Base-by-base conservation (phyloP, 176 grass and related monocot genomes). In the Rhynchospora pubera region DNA sequence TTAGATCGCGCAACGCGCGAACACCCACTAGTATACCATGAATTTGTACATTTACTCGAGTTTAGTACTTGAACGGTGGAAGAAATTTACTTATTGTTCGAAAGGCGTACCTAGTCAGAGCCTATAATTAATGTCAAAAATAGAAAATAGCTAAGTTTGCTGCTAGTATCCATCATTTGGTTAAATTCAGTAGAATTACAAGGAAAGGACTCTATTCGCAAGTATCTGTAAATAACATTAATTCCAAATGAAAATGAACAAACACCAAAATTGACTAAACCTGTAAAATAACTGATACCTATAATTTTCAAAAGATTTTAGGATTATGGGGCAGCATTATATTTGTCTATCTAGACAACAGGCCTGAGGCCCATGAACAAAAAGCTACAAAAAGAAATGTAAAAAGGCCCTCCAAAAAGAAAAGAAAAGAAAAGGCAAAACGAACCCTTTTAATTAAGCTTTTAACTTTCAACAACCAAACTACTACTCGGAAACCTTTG, bases 401-500 rank as follows among this genome's bases (percentile, higher is more conserved):
- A 77, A 32, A 32, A 77, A 77, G 13, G 6, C n/a, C 72, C 67
- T 24, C 13, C 50, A 43, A 15, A 48, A 60, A 80, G 51, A 24
- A 3, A 6, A 65, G 67, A 64, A 18, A 47, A 85, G 8, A 16
- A 61, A 78, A 83, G 63, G 23, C 64, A 50, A 75, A 69, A 63
- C 8, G 53, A 39, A 39, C 81, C 16, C n/a, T 9, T n/a, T 28
- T n/a, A 84, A 70, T 24, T 12, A 26, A 48, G 52, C 23, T 19
- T 76, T 93, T 81, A 94, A 61, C 87, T 94, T 90, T 91, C 86
- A 51, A 96, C 93, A 24, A 82, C 76, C 82, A 97, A 45, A 68
- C 79, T 62, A 85, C 80, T 89, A 65, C 66, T 82, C 16, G 90
- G 75, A 78, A 97, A 86, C 61, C 93, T 93, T 16, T 87, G 81